Conservation (phyloP, 345 rosid species). For the Microthlaspi erraticum region DNA sequence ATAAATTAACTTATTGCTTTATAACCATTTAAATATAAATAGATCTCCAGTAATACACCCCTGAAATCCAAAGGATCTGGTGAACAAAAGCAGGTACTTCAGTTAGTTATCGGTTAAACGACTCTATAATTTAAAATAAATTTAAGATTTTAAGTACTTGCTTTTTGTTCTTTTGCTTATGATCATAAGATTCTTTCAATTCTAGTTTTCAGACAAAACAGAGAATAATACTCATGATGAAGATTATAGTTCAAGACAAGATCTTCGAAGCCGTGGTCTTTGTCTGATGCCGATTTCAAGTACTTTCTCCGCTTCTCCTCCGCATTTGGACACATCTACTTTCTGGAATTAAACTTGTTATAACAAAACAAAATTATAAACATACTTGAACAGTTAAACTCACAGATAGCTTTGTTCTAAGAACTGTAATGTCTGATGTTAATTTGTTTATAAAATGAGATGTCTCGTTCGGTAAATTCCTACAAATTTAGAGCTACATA, state of each 20-base stretch:
- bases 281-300: constrained; percentile 82
- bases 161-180: constrained; percentile 22
- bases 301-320: constrained; percentile 57
- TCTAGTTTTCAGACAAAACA: constrained; percentile 31
- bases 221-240: constrained; percentile 4
- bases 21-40: constrained; percentile 3
- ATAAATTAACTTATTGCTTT: not conserved
- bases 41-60: constrained; percentile 65
- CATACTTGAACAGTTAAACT: constrained; percentile 19
- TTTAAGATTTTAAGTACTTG: not conserved
- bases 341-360: constrained; percentile 50
- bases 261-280: constrained; percentile 76
- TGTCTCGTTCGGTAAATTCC: not conserved
- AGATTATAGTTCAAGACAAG: constrained; percentile 54
- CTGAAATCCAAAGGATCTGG: constrained; percentile 62
- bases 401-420: constrained; percentile 43
- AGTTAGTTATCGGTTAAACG: constrained; percentile 23
- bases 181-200: not conserved
- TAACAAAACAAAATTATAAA: constrained; percentile 43
- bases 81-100: constrained; percentile 73
- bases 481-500: not conserved
- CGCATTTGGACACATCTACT: constrained; percentile 69
- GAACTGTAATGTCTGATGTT: constrained; percentile 1
- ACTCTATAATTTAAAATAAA: constrained; percentile 11
- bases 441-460: constrained; percentile 1